Evolutionary conservation across 2,329 filamentous ascomycete species (phyloP).

Genomic region (Trichoderma sp.): DNA sequence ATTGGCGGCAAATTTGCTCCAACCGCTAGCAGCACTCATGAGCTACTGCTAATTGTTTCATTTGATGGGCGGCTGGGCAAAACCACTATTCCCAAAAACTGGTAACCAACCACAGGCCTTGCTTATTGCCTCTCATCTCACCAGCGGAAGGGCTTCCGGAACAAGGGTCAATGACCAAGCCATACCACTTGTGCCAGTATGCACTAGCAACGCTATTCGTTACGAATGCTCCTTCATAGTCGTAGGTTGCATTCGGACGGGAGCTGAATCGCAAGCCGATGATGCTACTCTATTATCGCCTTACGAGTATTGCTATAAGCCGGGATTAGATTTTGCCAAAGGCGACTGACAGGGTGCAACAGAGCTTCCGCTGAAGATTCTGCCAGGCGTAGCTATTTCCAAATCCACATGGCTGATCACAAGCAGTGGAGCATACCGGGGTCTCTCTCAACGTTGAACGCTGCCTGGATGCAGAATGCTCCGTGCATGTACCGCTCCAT

Average conservation of each 20-base stretch:
- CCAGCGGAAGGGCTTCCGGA: conserved; percentile 11
- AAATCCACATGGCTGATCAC: conserved; percentile 10
- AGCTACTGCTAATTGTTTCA: conserved; percentile 4
- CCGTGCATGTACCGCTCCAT: background rate
- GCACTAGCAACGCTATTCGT: background rate
- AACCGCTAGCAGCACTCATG: background rate
- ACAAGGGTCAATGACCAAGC: background rate
- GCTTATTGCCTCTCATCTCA: background rate
- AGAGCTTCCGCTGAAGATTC: conserved; percentile 11
- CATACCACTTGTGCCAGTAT: background rate
- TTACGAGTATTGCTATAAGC: conserved; percentile 1
- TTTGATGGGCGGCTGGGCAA: conserved; percentile 1
- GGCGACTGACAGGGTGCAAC: conserved; percentile 1
- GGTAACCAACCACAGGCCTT: conserved; percentile 18
- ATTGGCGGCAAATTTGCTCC: conserved; percentile 4
- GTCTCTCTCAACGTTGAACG: background rate
- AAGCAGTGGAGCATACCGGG: background rate
- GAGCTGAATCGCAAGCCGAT: conserved; percentile 1
- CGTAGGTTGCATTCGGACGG: background rate
- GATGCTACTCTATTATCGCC: background rate
- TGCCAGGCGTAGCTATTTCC: conserved; percentile 18
- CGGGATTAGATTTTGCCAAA: background rate
- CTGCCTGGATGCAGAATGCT: background rate
- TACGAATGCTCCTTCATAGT: background rate
- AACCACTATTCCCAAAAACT: conserved; percentile 9